phyloP scores from a whole-genome alignment of 2,329 filamentous ascomycete genomes.

The Corynespora cassiicola region DNA sequence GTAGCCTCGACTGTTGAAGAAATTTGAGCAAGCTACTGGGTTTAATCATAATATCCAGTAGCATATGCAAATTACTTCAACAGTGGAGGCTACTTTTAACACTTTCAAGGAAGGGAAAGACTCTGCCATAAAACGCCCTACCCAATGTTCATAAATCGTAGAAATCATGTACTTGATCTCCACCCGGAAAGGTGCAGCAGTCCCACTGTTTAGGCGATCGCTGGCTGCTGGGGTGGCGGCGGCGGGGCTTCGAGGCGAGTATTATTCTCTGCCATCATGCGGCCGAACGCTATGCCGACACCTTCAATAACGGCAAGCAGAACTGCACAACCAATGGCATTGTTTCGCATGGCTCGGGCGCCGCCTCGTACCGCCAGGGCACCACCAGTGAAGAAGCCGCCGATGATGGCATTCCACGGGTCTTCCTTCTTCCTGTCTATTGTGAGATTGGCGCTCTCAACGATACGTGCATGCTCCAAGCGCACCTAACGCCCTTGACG shows the following conservation, averaged over 20 bases:
- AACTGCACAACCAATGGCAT: constrained; percentile 91
- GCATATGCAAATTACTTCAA: too few relatives aligned
- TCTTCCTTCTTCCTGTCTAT: constrained; percentile 79
- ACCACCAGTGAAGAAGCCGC: constrained; percentile 88
- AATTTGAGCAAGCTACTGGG: too few relatives aligned
- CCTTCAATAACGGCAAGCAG: constrained; percentile 94
- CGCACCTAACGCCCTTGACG: constrained; percentile 72
- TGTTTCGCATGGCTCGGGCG: constrained; percentile 86
- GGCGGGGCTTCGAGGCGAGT: constrained; percentile 73
- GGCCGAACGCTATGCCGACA: constrained; percentile 90
- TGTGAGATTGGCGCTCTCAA: not conserved
- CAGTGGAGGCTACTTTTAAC: too few relatives aligned
- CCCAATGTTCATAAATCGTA: too few relatives aligned
- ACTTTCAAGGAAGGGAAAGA: too few relatives aligned
- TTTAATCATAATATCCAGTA: too few relatives aligned
- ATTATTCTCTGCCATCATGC: constrained; percentile 86
- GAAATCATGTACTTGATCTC: too few relatives aligned
- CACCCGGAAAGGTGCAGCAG: too few relatives aligned
- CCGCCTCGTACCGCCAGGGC: constrained; percentile 88
- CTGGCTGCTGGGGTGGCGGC: constrained; percentile 39
- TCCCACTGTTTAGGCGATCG: constrained; percentile 4
- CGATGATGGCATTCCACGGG: constrained; percentile 94
- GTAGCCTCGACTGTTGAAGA: too few relatives aligned
- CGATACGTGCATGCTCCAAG: not conserved
- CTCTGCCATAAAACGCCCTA: too few relatives aligned